Evolutionary conservation across 345 rosid genomes (phyloP), one percentile per base, ranked within the genome.

Genomic region (Capsella bursapastoris): DNA sequence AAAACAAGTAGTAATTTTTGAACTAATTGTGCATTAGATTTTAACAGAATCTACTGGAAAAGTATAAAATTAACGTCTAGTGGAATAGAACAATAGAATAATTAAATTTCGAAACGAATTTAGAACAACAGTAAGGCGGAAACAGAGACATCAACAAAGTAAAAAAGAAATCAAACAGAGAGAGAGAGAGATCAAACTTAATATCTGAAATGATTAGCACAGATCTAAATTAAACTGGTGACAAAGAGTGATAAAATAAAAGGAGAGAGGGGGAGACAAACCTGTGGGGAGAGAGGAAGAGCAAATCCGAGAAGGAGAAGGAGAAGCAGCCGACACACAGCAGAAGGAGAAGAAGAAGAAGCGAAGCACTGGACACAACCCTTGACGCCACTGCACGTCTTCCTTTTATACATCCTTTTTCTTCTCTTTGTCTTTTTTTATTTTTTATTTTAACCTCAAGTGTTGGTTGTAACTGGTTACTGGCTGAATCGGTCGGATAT

Each of bases 281-380:
- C 79, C 79, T 75, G 68, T 31, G 73, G 45, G 25, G 48, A 37
- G 44, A 50, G 51, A 44, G 18, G 38, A 14, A 6, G 68, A 75
- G 14, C 38, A 40, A 68, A 59, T 58, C 73, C 50, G 18, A 14
- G 48, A 38, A 10, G 13, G 6, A 25, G 67, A 67, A 32, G 62
- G 6, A 67, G 71, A 61, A 66, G 79, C 68, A 68, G 79, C 67
- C 73, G 70, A 75, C 73, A 58, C 61, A 66, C 61, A 40, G 43
- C 61, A 28, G 41, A 49, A 74, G 47, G 53, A 66, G 41, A 49
- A 74, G 45, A 53, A 66, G 14, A 34, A 6, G 7, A 32, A 32
- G 35, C 35, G 52, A 38, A 74, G 45, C 53, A 66, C 22, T 37
- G 43, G 67, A 58, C 53, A 57, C 79, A 66, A 68, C 45, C 73